Conservation (phyloP, 208 protist genomes). For the Balamuthia mandrillaris region DNA sequence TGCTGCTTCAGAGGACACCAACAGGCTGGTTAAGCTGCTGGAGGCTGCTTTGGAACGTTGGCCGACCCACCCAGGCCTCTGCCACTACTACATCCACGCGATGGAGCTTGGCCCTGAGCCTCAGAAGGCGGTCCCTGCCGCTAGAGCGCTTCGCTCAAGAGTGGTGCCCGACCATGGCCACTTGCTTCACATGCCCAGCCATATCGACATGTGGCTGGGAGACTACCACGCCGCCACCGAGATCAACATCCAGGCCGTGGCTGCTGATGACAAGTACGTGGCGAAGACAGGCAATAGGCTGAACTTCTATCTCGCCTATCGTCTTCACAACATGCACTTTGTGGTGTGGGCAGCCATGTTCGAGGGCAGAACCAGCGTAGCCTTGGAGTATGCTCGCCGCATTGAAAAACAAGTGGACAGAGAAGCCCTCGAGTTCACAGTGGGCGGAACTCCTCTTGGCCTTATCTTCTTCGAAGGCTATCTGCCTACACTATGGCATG, state of each 20-base stretch:
- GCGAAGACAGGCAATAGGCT: background rate
- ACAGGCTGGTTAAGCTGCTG: too few species aligned
- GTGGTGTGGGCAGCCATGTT: constrained; percentile 27
- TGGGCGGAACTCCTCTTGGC: too few species aligned
- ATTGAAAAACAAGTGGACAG: too few species aligned
- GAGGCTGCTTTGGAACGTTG: too few species aligned
- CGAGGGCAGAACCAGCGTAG: too few species aligned
- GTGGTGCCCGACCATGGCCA: constrained; percentile 13
- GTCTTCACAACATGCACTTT: constrained; percentile 34
- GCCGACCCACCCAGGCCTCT: too few species aligned
- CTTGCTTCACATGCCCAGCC: constrained; percentile 15
- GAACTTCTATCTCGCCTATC: constrained; percentile 35
- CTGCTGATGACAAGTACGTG: background rate
- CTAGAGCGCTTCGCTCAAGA: background rate
- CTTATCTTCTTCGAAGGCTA: background rate
- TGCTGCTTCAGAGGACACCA: too few species aligned
- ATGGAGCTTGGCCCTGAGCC: constrained; percentile 21
- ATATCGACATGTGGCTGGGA: constrained; percentile 13
- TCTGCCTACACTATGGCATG: constrained; percentile 4
- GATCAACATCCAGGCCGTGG: background rate
- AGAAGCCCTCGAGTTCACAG: too few species aligned
- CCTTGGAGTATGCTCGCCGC: too few species aligned
- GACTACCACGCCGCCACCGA: constrained; percentile 15
- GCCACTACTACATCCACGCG: too few species aligned
- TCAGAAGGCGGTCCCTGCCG: background rate